A percentile compares a stretch with the other conserved stretches of the same genome.
phyloP scores from a whole-genome alignment of 1,284 basidiomycete species.

The Pseudozyma sp. region DNA sequence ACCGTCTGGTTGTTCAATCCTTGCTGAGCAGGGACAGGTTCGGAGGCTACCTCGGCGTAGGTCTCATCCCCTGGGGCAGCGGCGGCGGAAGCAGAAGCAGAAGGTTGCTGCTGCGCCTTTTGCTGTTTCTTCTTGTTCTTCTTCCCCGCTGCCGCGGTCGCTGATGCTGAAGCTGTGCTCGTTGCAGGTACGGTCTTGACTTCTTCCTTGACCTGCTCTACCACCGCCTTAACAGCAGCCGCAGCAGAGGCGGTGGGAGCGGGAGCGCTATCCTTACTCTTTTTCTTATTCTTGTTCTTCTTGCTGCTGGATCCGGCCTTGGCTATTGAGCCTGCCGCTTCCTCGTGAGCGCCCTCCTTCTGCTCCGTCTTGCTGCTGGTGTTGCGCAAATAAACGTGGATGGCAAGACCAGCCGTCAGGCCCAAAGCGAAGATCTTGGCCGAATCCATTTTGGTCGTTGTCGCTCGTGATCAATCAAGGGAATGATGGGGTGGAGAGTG shows the following conservation, averaged over 20 bases:
- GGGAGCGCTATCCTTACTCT: constrained; percentile 6
- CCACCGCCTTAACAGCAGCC: neutral
- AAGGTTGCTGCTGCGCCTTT: neutral
- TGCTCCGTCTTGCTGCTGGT: constrained; percentile 1
- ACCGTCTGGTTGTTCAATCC: constrained; percentile 31
- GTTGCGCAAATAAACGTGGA: constrained; percentile 34
- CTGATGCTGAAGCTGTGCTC: constrained; percentile 15
- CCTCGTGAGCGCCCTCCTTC: neutral
- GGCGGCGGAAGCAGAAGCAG: constrained; percentile 2
- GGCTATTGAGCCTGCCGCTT: constrained; percentile 11
- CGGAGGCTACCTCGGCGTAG: constrained; percentile 18
- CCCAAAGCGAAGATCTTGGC: constrained; percentile 50
- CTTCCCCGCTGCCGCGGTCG: constrained; percentile 6
- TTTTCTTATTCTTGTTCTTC: constrained; percentile 34
- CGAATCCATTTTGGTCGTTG: constrained; percentile 30
- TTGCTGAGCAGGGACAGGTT: neutral
- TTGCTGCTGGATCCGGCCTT: constrained; percentile 6
- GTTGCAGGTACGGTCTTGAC: constrained; percentile 12
- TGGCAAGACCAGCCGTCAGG: constrained; percentile 37
- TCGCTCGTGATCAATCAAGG: neutral
- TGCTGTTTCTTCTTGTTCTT: constrained; percentile 9
- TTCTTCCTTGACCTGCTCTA: constrained; percentile 16
- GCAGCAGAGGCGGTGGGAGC: neutral
- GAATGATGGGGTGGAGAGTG: too few relatives aligned
- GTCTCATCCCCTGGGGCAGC: constrained; percentile 5